Percentiles rank a stretch among this genome's conserved stretches.
phyloP scores from a whole-genome alignment of 23 red algal genomes.

The Chondrus crispus region DNA sequence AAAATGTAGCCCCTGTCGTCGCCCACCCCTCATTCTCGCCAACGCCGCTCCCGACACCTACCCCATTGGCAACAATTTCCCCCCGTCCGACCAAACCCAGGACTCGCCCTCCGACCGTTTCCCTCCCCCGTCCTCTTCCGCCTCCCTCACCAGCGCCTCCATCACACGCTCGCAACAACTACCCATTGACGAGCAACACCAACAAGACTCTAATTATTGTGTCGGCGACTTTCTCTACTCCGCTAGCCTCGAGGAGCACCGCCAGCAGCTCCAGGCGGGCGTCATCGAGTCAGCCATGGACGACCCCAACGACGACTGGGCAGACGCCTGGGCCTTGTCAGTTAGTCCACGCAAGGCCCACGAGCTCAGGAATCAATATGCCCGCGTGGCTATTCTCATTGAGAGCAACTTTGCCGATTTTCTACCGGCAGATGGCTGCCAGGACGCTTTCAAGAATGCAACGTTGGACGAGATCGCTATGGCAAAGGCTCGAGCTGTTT shows the following conservation, averaged over 20 bases:
- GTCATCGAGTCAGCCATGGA: background rate
- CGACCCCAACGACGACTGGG: background rate
- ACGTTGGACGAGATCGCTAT: slow-evolving; percentile 35
- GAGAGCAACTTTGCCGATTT: slow-evolving; percentile 70
- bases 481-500: slow-evolving; percentile 59
- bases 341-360: slow-evolving; percentile 11
- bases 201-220: too few relatives aligned
- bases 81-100: too few relatives aligned
- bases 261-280: slow-evolving; percentile 12
- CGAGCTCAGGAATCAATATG: slow-evolving; percentile 67
- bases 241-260: background rate
- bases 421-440: slow-evolving; percentile 18
- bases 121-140: too few relatives aligned
- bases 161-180: too few relatives aligned
- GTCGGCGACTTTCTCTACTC: slow-evolving; percentile 17
- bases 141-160: too few relatives aligned
- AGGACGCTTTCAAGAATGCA: slow-evolving; percentile 19
- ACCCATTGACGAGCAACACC: too few relatives aligned
- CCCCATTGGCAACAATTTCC: too few relatives aligned
- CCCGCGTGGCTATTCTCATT: slow-evolving; percentile 59
- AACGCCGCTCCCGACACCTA: too few relatives aligned
- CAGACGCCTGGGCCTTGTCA: slow-evolving; percentile 43
- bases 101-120: too few relatives aligned
- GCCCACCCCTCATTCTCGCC: too few relatives aligned
- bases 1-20: too few relatives aligned